These are phyloP conservation scores for Macrophomina tecta DNA, from an alignment of 2,329 filamentous ascomycete species.

Conservation along the genomic window DNA sequence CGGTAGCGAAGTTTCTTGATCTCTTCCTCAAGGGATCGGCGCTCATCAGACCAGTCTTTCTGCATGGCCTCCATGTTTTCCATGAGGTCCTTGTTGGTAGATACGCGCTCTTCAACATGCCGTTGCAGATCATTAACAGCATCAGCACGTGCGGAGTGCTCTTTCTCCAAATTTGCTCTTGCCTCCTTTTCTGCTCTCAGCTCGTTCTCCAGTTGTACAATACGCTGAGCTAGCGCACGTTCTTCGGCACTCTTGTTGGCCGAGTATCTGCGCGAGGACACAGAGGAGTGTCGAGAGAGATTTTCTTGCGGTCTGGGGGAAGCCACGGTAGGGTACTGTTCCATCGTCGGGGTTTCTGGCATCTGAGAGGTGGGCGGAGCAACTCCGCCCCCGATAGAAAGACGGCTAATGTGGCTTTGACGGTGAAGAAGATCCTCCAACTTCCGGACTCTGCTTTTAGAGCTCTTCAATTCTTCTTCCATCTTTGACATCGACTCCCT, in stretches of 20 bases:
- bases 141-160: constrained; percentile 62
- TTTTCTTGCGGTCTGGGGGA: constrained; percentile 49
- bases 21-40: constrained; percentile 81
- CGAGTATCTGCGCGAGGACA: constrained; percentile 66
- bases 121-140: constrained; percentile 67
- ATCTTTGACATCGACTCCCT: constrained; percentile 63
- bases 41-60: constrained; percentile 83
- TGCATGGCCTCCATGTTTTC: constrained; percentile 94
- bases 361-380: constrained; percentile 43
- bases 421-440: constrained; percentile 91
- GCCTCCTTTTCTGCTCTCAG: constrained; percentile 75
- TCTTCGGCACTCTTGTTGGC: constrained; percentile 65
- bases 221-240: constrained; percentile 65
- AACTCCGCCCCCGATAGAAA: constrained; percentile 57
- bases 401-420: constrained; percentile 66
- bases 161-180: constrained; percentile 70
- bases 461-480: constrained; percentile 72
- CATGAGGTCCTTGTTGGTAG: constrained; percentile 91
- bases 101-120: constrained; percentile 83
- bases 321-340: constrained; percentile 39
- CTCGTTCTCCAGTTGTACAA: constrained; percentile 77
- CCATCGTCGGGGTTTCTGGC: constrained; percentile 46
- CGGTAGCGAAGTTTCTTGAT: constrained; percentile 76
- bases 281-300: constrained; percentile 63
- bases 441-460: constrained; percentile 89